These are phyloP conservation scores for Pigoraptor vietnamica DNA, from an alignment of 78 protist species.

Conservation along the genomic window DNA sequence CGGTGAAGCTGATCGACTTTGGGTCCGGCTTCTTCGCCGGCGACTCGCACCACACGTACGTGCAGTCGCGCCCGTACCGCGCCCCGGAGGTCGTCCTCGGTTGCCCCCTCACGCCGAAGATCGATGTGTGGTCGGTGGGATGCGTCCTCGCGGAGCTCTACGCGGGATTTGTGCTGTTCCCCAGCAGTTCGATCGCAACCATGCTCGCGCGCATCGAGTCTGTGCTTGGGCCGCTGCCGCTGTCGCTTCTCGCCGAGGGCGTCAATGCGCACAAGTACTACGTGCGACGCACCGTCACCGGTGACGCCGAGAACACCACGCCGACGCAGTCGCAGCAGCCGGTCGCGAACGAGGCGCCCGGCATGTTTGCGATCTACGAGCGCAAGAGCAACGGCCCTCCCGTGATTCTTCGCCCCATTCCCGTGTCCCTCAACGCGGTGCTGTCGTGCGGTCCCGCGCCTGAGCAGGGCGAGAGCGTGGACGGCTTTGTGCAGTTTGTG, in stretches of 20 bases:
- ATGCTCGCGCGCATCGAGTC: constrained; percentile 2
- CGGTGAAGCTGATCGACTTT: constrained; percentile 75
- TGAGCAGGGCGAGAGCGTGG: background rate
- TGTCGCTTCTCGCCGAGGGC: background rate
- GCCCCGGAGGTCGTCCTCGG: constrained; percentile 89
- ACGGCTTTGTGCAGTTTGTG: background rate
- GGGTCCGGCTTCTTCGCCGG: constrained; percentile 70
- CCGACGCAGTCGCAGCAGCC: background rate
- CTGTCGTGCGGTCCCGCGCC: background rate
- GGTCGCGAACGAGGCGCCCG: background rate
- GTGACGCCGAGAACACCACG: background rate
- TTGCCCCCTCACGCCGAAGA: constrained; percentile 68
- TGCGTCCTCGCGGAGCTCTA: constrained; percentile 80
- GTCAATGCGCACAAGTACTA: background rate
- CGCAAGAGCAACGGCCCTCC: background rate
- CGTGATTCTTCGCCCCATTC: background rate
- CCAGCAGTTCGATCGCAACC: constrained; percentile 50
- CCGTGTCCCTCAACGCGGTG: background rate
- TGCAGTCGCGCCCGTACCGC: constrained; percentile 86
- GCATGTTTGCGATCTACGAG: background rate
- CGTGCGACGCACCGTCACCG: background rate
- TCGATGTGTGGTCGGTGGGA: constrained; percentile 86
- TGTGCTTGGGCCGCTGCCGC: background rate
- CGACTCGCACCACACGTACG: constrained; percentile 52
- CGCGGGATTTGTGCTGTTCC: constrained; percentile 68